Evolutionary conservation across 768 basidiomycete species (phyloP).

Genomic region (Rubroboletus satanas): DNA sequence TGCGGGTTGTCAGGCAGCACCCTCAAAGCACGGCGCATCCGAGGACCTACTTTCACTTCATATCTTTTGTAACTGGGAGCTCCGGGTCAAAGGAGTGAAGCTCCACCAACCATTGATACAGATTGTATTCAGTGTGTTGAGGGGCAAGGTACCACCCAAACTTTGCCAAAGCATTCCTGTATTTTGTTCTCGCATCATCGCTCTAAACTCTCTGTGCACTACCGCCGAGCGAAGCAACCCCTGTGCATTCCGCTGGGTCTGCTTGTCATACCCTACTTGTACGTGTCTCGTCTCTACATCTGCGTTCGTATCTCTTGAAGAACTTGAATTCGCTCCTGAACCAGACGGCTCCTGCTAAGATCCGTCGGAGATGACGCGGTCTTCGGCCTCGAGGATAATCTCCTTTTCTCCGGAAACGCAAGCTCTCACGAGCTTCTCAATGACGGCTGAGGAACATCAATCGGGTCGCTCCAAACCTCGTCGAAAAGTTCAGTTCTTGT

Average conservation of each 20-base stretch:
- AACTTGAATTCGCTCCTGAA: too few relatives aligned
- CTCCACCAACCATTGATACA: constrained; percentile 73
- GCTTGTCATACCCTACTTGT: constrained; percentile 42
- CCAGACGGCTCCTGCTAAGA: background rate
- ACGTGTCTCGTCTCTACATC: background rate
- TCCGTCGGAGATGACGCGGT: constrained; percentile 41
- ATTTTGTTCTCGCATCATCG: constrained; percentile 56
- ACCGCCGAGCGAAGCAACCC: constrained; percentile 35
- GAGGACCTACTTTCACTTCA: constrained; percentile 44
- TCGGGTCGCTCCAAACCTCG: constrained; percentile 14
- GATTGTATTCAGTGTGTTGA: constrained; percentile 61
- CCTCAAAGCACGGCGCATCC: background rate
- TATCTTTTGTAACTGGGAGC: constrained; percentile 59
- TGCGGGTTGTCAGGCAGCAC: constrained; percentile 14
- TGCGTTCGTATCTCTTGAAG: background rate
- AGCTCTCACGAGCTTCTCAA: constrained; percentile 45
- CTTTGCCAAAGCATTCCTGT: constrained; percentile 36
- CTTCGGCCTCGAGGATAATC: constrained; percentile 49
- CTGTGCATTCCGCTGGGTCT: constrained; percentile 40
- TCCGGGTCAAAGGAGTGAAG: constrained; percentile 63
- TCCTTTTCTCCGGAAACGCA: constrained; percentile 39
- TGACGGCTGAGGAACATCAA: constrained; percentile 57
- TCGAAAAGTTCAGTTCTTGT: constrained; percentile 39
- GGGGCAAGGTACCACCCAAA: constrained; percentile 72
- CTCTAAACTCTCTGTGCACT: constrained; percentile 20